Evolutionary conservation across 2,329 filamentous ascomycete genomes (phyloP).

Genomic region (Diplodia intermedia): DNA sequence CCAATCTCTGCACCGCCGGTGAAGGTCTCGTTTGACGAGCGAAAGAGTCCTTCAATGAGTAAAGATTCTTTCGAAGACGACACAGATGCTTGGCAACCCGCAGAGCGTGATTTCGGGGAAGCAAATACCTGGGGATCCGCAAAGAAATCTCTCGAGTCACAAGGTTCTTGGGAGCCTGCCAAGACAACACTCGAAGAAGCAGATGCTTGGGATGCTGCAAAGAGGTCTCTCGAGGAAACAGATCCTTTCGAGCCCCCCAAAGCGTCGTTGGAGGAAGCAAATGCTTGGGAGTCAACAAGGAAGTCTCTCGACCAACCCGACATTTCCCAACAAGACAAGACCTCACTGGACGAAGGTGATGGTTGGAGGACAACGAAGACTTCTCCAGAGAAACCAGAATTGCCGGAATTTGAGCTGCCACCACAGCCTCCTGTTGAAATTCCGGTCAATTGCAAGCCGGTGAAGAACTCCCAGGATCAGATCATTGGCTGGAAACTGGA

Average conservation of each 20-base stretch:
- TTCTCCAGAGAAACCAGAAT: neutral
- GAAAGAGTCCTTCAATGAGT: neutral
- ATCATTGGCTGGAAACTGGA: conserved; percentile 6
- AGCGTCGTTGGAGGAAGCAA: conserved; percentile 1
- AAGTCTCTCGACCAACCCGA: neutral
- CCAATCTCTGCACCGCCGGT: conserved; percentile 13
- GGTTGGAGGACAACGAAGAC: neutral
- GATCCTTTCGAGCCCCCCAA: neutral
- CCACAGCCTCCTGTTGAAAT: conserved; percentile 1
- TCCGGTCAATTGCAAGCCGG: neutral
- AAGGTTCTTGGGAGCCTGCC: neutral
- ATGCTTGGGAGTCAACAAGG: conserved; percentile 11
- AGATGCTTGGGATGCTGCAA: conserved; percentile 3
- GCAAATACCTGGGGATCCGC: neutral
- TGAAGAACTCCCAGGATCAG: conserved; percentile 12
- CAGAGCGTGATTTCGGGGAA: neutral
- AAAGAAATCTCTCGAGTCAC: conserved; percentile 9
- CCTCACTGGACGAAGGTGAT: conserved; percentile 1
- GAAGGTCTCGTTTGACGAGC: conserved; percentile 7
- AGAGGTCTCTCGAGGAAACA: conserved; percentile 3
- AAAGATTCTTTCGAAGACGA: neutral
- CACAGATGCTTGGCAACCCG: neutral
- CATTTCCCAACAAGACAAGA: neutral
- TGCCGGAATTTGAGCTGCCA: neutral
- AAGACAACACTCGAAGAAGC: neutral